Percentiles rank a stretch among this genome's conserved stretches.
Conservation (phyloP, 106 monocot genomes). For the Agapanthus africanus region DNA sequence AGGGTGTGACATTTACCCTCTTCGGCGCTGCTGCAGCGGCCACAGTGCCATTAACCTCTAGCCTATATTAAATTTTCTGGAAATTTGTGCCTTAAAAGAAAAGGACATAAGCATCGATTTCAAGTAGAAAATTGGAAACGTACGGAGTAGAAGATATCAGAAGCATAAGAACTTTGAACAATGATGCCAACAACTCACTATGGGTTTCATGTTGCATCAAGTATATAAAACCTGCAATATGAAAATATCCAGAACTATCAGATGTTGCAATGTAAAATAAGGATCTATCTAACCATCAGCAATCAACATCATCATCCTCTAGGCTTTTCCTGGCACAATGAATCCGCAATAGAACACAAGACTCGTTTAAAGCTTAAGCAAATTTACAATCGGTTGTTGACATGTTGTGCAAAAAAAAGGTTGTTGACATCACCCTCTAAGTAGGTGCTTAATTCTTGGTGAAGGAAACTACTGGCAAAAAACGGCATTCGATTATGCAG, state of each 20-base stretch:
- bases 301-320: neutral
- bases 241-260: neutral
- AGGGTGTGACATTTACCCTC: no score
- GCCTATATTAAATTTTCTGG: neutral
- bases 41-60: no score
- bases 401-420: no score
- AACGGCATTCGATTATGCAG: no score
- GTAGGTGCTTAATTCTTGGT: no score
- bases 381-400: neutral
- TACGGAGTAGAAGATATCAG: constrained; percentile 75
- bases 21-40: no score
- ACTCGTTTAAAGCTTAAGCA: neutral
- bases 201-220: constrained; percentile 56
- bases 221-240: constrained; percentile 46
- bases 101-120: neutral
- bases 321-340: no score
- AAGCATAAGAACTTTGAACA: constrained; percentile 56
- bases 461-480: no score
- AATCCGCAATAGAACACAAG: no score
- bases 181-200: constrained; percentile 28
- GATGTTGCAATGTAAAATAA: neutral
- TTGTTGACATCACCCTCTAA: no score
- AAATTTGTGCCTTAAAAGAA: neutral
- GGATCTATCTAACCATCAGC: neutral
- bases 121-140: constrained; percentile 9